Evolutionary conservation across 495 filamentous ascomycete genomes (phyloP), one percentile per base, ranked within the genome.

Genomic region (Pyronema domesticum): DNA sequence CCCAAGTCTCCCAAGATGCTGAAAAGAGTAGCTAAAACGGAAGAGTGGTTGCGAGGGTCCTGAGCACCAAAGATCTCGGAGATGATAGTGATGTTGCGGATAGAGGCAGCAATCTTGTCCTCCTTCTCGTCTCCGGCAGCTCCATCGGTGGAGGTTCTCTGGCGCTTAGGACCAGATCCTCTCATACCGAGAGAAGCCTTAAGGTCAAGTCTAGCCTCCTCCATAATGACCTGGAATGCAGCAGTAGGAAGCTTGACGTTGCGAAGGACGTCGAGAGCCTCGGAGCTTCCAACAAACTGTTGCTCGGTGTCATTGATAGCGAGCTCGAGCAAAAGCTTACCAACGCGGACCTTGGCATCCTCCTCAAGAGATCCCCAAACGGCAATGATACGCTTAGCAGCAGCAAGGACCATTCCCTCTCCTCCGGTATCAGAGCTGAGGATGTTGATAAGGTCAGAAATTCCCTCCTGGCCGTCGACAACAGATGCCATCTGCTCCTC

Each of bases 41-140:
- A 74, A 0, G 81, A 79, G 60, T 89, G 81, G 14, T 76, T 71
- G 56, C 78, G 79, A 0, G 83, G 80, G 14, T 75, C 74, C 17
- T 86, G 89, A 47, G 73, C 76, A 58, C 94, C 86, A 10, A 96
- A 72, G 10, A 95, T 70, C 63, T 95, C 86, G 3, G 94, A 71
- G n/a, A 94, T 82, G 58, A 94, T 80, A 3, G 86, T 94, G 52
- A 85, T 75, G 64, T 81, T 82, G 59, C 76, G 77, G 60, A 94
- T 73, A 6, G 77, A 72, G 39, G 74, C 72, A 55, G 73, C 73
- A 17, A 85, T 65, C 53, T 83, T 76, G 9, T 73, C 67, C 34
- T 75, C 68, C 58, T 74, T 68, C 46, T 68, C 69, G 37, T 46
- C 39, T 0, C 17, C 17, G 8, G 35, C 37, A 11, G 44, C 55